These are phyloP conservation scores for Naegleria lovaniensis DNA, from an alignment of 208 protist genomes.

Conservation along the genomic window DNA sequence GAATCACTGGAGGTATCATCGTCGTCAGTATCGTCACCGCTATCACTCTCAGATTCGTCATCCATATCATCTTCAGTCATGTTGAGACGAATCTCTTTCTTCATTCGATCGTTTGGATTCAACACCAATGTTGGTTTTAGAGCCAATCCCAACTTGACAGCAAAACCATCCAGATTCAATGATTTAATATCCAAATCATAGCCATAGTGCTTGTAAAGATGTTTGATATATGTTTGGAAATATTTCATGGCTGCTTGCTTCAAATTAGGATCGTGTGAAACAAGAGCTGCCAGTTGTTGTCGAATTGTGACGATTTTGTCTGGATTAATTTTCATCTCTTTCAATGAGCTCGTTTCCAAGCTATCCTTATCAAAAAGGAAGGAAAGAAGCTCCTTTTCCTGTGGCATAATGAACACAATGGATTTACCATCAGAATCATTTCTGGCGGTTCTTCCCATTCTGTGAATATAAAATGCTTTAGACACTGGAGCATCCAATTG, in stretches of 20 bases:
- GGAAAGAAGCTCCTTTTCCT: not conserved
- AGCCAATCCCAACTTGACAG: not conserved
- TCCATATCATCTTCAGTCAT: not conserved
- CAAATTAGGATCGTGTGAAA: not conserved
- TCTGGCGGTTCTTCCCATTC: conserved; percentile 53
- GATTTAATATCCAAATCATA: not conserved
- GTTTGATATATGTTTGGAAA: conserved; percentile 13
- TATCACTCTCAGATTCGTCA: not conserved
- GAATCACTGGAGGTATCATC: not conserved
- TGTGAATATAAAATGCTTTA: conserved; percentile 54
- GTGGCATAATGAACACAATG: not conserved
- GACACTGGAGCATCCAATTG: conserved; percentile 47
- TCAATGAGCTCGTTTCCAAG: not conserved
- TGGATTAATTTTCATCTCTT: conserved; percentile 19
- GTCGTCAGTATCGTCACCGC: not conserved
- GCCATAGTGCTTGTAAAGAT: not conserved
- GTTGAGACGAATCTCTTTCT: not conserved
- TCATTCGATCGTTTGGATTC: not conserved
- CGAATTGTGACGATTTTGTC: not conserved
- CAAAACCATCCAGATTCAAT: conserved; percentile 12
- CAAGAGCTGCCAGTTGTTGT: not conserved
- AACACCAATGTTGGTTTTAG: not conserved
- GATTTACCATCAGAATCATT: conserved; percentile 30
- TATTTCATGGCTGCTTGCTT: conserved; percentile 5
- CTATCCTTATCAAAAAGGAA: not conserved